Base-by-base conservation (phyloP, 345 rosid genomes). In the Boechera retrofracta region DNA sequence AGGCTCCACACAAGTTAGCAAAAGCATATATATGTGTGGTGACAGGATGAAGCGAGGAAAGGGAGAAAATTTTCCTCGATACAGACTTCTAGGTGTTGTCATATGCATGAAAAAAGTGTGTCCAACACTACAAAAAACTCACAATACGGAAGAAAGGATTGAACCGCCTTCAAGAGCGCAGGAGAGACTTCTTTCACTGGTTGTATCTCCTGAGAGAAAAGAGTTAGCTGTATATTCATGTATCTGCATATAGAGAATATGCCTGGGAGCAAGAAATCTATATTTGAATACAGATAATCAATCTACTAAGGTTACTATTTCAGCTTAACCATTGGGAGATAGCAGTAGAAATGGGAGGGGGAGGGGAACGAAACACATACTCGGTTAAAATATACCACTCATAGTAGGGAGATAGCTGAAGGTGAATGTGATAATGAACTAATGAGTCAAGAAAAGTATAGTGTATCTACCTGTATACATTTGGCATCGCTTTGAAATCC, bases 151-250 rank as follows among this genome's bases (percentile, higher is more conserved):
- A 92, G 94, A 79, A 91, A 79, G 55, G 98, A 89, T 45, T 89
- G 94, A 71, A 84, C 81, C 62, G 94, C 92, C 58, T 86, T 89
- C 86, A 95, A 84, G 68, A 92, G 86, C 78, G 71, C 83, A 24
- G 99, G 98, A 69, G 86, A 87, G 66, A 92, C 97, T 75, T 95
- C 98, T 86, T 90, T 95, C 53, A 92, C 99, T 44, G 90, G 94
- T 69, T 58, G 85, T 72, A 91, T 85, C 77, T 88, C 98, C 99
- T 95, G 86, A 67, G 75, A 77, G 59, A 79, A 38, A 68, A 70
- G 41, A 60, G 52, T 71, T 73, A 80, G 68, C 35, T 39, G 51
- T 64, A 56, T 63, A 63, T 38, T 55, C 38, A 64, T 64, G 28
- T 55, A 54, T 45, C 36, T 71, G 58, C 59, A 47, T 8, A 65